phyloP scores from a whole-genome alignment of 2,329 filamentous ascomycete genomes.

The Cladosporium sp. region DNA sequence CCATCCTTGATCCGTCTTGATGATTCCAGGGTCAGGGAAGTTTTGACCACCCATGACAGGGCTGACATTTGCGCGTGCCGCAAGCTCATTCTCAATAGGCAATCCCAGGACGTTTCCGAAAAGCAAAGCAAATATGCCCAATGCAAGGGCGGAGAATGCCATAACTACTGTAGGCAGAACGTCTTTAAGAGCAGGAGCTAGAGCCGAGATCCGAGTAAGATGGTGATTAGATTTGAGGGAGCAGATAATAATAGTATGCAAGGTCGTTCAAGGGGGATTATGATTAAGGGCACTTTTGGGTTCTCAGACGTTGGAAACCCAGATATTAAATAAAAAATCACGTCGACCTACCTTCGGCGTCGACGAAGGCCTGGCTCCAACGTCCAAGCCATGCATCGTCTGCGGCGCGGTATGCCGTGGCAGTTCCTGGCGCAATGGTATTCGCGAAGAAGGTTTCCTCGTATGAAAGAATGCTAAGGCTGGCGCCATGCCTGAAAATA shows the following conservation, averaged over 20 bases:
- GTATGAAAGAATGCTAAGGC: background rate
- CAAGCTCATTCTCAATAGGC: background rate
- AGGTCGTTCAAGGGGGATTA: background rate
- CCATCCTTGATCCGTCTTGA: conserved; percentile 47
- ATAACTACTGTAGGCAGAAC: background rate
- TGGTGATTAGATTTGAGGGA: background rate
- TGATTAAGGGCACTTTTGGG: background rate
- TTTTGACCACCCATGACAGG: conserved; percentile 31
- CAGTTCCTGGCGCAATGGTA: background rate
- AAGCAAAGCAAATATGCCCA: background rate
- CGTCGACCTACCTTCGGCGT: background rate
- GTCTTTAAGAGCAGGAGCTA: background rate
- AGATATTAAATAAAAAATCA: background rate
- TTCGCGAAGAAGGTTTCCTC: background rate
- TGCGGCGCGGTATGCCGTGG: conserved; percentile 5
- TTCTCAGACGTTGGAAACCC: too few species aligned
- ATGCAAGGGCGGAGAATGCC: background rate
- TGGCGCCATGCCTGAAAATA: background rate
- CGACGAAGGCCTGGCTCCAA: background rate
- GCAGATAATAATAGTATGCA: background rate
- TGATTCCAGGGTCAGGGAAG: conserved; percentile 53
- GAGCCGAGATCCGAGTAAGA: background rate
- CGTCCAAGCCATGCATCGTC: conserved; percentile 1
- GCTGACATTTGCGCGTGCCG: background rate
- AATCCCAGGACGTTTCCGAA: background rate